Conservation (phyloP, 768 basidiomycete genomes). For the Termitomyces sp. region DNA sequence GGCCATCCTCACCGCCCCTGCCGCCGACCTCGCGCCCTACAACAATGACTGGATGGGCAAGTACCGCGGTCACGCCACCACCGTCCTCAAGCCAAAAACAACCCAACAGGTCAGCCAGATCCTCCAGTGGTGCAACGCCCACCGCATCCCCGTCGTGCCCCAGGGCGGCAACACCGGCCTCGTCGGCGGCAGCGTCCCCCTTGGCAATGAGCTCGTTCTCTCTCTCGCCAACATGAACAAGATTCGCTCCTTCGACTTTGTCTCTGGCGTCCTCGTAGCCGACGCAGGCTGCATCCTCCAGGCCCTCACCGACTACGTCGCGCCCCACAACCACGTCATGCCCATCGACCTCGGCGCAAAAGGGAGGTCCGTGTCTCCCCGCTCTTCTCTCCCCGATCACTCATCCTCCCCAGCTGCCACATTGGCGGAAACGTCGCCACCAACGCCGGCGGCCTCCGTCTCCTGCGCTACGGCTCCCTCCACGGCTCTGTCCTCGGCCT, state of each 20-base stretch:
- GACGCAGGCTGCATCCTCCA: constrained; percentile 96
- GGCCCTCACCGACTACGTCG: constrained; percentile 78
- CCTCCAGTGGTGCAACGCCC: constrained; percentile 79
- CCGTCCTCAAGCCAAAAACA: constrained; percentile 86
- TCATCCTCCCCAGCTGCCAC: constrained; percentile 63
- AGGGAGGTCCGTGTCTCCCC: constrained; percentile 59
- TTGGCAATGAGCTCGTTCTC: constrained; percentile 83
- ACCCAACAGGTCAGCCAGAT: constrained; percentile 86
- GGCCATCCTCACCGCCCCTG: constrained; percentile 56
- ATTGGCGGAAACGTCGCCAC: constrained; percentile 97
- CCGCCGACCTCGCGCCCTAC: constrained; percentile 68
- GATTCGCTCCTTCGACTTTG: constrained; percentile 77
- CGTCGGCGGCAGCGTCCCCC: constrained; percentile 90
- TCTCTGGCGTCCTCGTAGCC: constrained; percentile 85
- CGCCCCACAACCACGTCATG: constrained; percentile 90
- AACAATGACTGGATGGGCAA: constrained; percentile 98
- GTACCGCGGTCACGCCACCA: constrained; percentile 77
- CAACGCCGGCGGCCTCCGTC: constrained; percentile 94
- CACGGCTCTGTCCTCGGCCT: constrained; percentile 94
- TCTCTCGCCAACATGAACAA: constrained; percentile 79
- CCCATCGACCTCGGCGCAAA: constrained; percentile 95
- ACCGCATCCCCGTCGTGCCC: constrained; percentile 85
- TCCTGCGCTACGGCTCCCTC: constrained; percentile 90
- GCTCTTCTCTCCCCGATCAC: not conserved
- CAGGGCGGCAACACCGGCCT: constrained; percentile 99